Percentiles rank a stretch among this genome's conserved stretches.
These are phyloP conservation scores for Aspergillus sparsus DNA, from an alignment of 495 filamentous ascomycete species.

Conservation along the genomic window DNA sequence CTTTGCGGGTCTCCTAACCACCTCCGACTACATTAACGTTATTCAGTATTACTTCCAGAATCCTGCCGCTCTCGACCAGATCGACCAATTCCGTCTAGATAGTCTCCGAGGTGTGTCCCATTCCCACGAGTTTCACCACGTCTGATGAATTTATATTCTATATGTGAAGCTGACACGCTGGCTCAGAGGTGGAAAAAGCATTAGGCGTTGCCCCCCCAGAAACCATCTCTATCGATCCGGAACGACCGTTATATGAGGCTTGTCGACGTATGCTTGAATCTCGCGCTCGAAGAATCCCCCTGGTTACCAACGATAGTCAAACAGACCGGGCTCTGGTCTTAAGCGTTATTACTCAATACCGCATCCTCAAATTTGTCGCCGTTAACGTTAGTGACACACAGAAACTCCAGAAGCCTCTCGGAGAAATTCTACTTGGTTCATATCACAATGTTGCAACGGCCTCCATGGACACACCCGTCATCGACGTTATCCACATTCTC, in stretches of 20 bases:
- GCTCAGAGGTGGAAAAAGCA: slow-evolving; percentile 86
- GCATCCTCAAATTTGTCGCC: slow-evolving; percentile 97
- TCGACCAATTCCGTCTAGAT: slow-evolving; percentile 93
- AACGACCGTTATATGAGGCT: slow-evolving; percentile 88
- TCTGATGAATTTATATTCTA: not conserved
- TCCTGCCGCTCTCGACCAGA: slow-evolving; percentile 80
- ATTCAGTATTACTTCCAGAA: slow-evolving; percentile 99
- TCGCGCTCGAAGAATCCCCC: slow-evolving; percentile 86
- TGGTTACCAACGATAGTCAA: slow-evolving; percentile 94
- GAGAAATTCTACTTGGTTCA: slow-evolving; percentile 83
- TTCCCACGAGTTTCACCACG: not conserved
- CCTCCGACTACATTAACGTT: slow-evolving; percentile 96
- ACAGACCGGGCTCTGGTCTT: slow-evolving; percentile 91
- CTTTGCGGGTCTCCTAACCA: slow-evolving; percentile 92
- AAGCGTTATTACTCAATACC: slow-evolving; percentile 95
- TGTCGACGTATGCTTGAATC: slow-evolving; percentile 93
- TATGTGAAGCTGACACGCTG: not conserved
- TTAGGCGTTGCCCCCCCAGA: slow-evolving; percentile 89
- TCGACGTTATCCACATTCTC: slow-evolving; percentile 93
- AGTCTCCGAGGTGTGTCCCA: slow-evolving; percentile 74
- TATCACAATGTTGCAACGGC: slow-evolving; percentile 80
- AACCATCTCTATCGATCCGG: slow-evolving; percentile 91
- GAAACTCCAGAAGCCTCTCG: slow-evolving; percentile 82
- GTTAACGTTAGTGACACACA: slow-evolving; percentile 94
- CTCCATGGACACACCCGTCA: slow-evolving; percentile 87